Conservation (phyloP, 176 grass and related monocot species). For the Carex pumila region DNA sequence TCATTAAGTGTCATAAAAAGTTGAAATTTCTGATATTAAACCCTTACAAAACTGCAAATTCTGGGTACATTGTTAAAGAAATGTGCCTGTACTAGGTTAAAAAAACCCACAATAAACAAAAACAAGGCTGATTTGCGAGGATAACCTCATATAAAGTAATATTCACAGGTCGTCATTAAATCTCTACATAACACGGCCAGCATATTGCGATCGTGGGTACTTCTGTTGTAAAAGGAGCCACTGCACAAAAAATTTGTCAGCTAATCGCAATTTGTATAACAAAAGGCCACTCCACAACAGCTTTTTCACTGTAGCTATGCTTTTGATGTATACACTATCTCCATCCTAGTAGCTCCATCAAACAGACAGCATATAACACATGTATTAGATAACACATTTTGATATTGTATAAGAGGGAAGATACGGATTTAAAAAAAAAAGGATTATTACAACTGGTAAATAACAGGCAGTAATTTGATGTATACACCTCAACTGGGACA, state of each 20-base stretch:
- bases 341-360: conserved; percentile 53
- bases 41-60: background rate
- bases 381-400: background rate
- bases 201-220: conserved; percentile 49
- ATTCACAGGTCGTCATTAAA: background rate
- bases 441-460: background rate
- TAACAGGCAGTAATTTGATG: background rate
- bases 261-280: conserved; percentile 69
- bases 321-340: conserved; percentile 84
- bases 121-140: background rate
- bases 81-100: background rate
- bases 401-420: background rate
- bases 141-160: background rate
- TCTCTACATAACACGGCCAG: conserved; percentile 62
- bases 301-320: conserved; percentile 84
- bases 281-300: conserved; percentile 76
- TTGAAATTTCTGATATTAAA: background rate
- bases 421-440: background rate
- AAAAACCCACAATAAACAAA: background rate
- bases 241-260: conserved; percentile 79
- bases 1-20: too few relatives aligned
- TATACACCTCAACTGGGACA: background rate
- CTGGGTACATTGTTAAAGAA: background rate
- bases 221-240: conserved; percentile 66
- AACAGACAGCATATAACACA: conserved; percentile 2